phyloP scores from a whole-genome alignment of 2,329 filamentous ascomycete species.

The Fusarium coffeatum region DNA sequence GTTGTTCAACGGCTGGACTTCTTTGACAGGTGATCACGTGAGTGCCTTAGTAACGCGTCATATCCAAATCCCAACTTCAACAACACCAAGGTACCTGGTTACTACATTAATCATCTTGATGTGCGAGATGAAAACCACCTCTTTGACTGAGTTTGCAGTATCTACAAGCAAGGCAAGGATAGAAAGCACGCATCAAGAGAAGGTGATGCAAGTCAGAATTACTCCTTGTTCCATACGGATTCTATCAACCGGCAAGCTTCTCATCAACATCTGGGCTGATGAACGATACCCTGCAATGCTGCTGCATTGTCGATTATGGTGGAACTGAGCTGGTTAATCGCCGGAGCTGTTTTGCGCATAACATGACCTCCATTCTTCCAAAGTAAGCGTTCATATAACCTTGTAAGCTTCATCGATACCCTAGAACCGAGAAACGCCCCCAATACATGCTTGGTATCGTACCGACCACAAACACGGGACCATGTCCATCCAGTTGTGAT shows the following conservation, averaged over 20 bases:
- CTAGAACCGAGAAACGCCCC: background rate
- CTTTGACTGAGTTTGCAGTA: background rate
- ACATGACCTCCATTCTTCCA: background rate
- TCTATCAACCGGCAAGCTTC: background rate
- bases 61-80: background rate
- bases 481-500: background rate
- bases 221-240: background rate
- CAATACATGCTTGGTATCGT: constrained; percentile 3
- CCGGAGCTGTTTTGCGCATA: background rate
- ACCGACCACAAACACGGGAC: background rate
- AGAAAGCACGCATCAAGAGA: background rate
- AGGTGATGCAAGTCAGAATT: background rate
- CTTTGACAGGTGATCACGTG: constrained; percentile 40
- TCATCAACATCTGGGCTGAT: background rate
- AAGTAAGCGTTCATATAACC: background rate
- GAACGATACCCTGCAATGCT: background rate
- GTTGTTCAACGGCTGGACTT: constrained; percentile 8
- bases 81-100: background rate
- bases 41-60: constrained; percentile 8
- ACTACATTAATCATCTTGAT: background rate
- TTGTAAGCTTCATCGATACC: background rate
- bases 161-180: background rate
- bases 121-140: background rate
- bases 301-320: constrained; percentile 10
- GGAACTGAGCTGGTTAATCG: background rate